Conservation (phyloP, 2,329 filamentous ascomycete genomes). For the Colletotrichum coccodes region DNA sequence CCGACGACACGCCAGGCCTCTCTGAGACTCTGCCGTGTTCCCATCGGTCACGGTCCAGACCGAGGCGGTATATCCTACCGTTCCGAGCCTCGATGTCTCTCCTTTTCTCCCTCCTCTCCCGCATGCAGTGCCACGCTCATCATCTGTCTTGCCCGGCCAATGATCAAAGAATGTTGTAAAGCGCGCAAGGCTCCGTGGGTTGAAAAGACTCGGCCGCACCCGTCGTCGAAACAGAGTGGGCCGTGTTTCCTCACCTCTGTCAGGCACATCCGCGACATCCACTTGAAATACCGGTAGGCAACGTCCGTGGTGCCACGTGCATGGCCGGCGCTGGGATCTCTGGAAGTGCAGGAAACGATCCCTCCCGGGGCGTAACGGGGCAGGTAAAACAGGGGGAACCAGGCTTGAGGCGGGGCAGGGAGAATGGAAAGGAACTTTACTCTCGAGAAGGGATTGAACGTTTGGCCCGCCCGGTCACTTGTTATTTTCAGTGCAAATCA, state of each 20-base stretch:
- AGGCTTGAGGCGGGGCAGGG: neutral
- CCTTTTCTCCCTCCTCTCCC: neutral
- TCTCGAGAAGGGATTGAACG: neutral
- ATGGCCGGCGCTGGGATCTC: neutral
- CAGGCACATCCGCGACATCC: neutral
- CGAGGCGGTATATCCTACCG: neutral
- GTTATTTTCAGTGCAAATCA: neutral
- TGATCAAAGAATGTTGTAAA: neutral
- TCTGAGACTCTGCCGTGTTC: neutral
- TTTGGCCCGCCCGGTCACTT: neutral
- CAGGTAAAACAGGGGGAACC: neutral
- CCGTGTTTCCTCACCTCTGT: neutral
- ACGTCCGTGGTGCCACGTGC: conserved; percentile 22
- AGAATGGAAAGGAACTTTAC: neutral
- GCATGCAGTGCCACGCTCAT: neutral
- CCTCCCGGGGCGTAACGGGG: neutral
- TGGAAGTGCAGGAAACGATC: neutral
- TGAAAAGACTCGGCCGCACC: too few species aligned
- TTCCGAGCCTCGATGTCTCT: neutral
- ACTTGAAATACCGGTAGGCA: neutral
- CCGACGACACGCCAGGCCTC: neutral
- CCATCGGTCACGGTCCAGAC: neutral
- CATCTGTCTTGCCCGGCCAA: neutral
- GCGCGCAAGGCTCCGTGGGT: neutral
- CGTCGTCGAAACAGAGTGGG: neutral